Conservation (phyloP, 1,284 basidiomycete genomes). For the Veloboletus limbatus region DNA sequence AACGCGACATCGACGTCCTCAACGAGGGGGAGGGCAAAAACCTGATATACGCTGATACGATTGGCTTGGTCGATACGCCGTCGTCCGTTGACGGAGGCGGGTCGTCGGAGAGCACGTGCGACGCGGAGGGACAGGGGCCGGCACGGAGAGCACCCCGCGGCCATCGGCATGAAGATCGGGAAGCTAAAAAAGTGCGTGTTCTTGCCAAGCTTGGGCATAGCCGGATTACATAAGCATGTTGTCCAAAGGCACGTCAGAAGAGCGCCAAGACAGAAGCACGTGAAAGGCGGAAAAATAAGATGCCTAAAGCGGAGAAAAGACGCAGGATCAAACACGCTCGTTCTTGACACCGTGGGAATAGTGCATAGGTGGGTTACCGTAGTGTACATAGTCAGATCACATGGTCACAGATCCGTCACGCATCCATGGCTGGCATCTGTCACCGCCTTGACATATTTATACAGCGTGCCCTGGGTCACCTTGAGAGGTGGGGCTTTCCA, state of each 20-base stretch:
- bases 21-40: slow-evolving; percentile 64
- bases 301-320: slow-evolving; percentile 93
- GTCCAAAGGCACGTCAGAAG: slow-evolving; percentile 80
- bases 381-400: too few relatives aligned
- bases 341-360: slow-evolving; percentile 26
- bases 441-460: slow-evolving; percentile 85
- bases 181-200: slow-evolving; percentile 78
- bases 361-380: too few relatives aligned
- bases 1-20: slow-evolving; percentile 80
- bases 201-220: slow-evolving; percentile 5
- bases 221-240: slow-evolving; percentile 15
- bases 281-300: slow-evolving; percentile 88
- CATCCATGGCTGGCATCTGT: slow-evolving; percentile 87
- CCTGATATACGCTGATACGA: slow-evolving; percentile 84
- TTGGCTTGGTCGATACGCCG: slow-evolving; percentile 74
- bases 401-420: slow-evolving; percentile 81
- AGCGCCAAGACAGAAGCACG: slow-evolving; percentile 82
- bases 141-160: slow-evolving; percentile 59
- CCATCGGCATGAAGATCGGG: slow-evolving; percentile 87
- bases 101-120: slow-evolving; percentile 23
- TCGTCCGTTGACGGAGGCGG: slow-evolving; percentile 12
- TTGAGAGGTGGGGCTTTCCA: slow-evolving; percentile 88
- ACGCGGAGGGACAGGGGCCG: slow-evolving; percentile 31
- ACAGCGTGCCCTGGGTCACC: slow-evolving; percentile 79
- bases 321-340: slow-evolving; percentile 66